Base-by-base conservation (phyloP, 2,329 filamentous ascomycete genomes). In the Beauveria asiatica region DNA sequence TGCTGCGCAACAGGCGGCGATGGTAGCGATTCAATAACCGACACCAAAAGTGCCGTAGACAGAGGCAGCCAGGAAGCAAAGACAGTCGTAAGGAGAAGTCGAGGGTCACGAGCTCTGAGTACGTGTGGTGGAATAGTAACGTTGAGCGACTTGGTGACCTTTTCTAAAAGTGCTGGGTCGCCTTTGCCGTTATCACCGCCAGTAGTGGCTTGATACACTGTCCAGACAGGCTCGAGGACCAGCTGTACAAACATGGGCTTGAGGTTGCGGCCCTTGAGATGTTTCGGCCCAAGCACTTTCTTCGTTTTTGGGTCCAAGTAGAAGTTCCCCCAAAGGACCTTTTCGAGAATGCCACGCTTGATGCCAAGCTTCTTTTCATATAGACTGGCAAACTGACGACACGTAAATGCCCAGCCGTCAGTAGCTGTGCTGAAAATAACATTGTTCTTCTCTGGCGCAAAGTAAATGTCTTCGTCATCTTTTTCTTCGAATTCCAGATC, bases 241-340 rank as follows among this genome's bases (percentile, higher is more conserved):
- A 99, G 79, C 72, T 97, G 94, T 16, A 97, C 94, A 72, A 99
- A 99, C 83, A 99, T 91, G 9, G 94, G 94, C 75, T 97, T 99
- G 63, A 99, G 76, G 62, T 88, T 84, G 51, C 94, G 83, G 3
- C 94, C 94, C 71, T 96, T 97, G 55, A 99, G 78, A 76, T 99
- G 94, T 74, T 96, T 97, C 30, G 87, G 84, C 1, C 88, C 89
- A 6, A 99, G 78, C 0, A 99, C 87, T 69, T 96, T 90, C 73
- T 96, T 99, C 1, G 92, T 96, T 74, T 97, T 99, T 7, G 94
- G 92, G 69, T 99, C 94, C 49, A 99, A 78, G 73, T 97, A 99
- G 72, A 90, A 99, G 71, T 92, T 93, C 50, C 94, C 94, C 94
- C 94, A 99, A 0, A 99, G 80, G 0, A 97, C 91, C 70, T 94